Base-by-base conservation (phyloP, 2,329 filamentous ascomycete species). In the Hypoxylon sp. region DNA sequence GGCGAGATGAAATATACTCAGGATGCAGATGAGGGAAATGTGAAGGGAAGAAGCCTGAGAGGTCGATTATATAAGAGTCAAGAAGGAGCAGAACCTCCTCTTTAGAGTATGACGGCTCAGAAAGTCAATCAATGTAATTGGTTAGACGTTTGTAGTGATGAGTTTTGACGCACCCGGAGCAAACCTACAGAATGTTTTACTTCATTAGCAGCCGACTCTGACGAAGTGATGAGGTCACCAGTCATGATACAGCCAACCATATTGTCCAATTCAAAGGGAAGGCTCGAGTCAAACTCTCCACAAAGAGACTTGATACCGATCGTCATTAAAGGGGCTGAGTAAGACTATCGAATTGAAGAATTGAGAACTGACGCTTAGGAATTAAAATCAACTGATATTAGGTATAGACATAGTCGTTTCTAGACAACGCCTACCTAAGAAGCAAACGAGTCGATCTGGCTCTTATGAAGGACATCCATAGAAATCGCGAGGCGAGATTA, bases 161-260 rank as follows among this genome's bases (percentile, higher is more conserved):
- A 55, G 29, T 46, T 30, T 21, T 52, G 52, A 57, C 52, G 52
- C 34, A 50, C n/a, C 48, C 19, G 27, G n/a, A 2, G 25, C 34
- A 7, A 2, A n/a, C 16, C 11, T 14, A 25, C 23, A 19, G 16
- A 41, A 41, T 52, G 37, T 5, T 37, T 53, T 19, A 43, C 43
- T 51, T 45, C 25, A 45, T 43, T 57, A 16, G 39, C 5, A 30
- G 29, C 9, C 27, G 12, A 51, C 23, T 1, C 32, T 65, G 62
- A 65, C 63, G 58, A 51, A 57, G 58, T 58, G 53, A 34, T 66
- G 63, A 66, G 45, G 63, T 63, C 63, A 66, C 50, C 16, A 46
- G 12, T 32, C 29, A 46, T 46, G n/a, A 21, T 29, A n/a, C 9
- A 16, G 9, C 58, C 52, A 65, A 57, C 52, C 30, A 61, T 5